phyloP scores from a whole-genome alignment of 2,329 filamentous ascomycete species.

The Rhytidhysteron rufulum region DNA sequence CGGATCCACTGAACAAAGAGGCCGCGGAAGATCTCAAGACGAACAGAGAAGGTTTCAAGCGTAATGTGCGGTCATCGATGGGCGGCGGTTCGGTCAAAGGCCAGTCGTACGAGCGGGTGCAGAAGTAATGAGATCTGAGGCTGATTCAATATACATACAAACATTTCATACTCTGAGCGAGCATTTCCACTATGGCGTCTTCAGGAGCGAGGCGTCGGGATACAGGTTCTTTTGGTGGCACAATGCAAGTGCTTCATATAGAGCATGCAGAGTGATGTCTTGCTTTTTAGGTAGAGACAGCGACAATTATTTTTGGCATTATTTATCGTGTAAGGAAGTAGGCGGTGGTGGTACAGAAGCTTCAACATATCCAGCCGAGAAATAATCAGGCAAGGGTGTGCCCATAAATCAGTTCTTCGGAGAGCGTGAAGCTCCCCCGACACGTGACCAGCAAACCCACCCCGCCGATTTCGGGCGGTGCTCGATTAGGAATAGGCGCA shows the following conservation, averaged over 20 bases:
- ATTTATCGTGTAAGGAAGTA: too few species aligned
- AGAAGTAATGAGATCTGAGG: slow-evolving; percentile 51
- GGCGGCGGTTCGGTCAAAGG: slow-evolving; percentile 71
- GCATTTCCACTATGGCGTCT: slow-evolving; percentile 24
- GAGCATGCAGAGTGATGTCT: background rate
- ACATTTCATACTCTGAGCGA: slow-evolving; percentile 11
- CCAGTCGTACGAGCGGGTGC: slow-evolving; percentile 71
- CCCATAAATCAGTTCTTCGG: too few species aligned
- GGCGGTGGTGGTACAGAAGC: too few species aligned
- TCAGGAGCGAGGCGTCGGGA: slow-evolving; percentile 24
- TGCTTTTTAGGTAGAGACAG: too few species aligned
- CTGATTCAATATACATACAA: background rate
- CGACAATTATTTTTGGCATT: too few species aligned
- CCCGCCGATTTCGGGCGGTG: background rate
- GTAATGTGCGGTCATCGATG: slow-evolving; percentile 85
- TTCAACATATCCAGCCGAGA: too few species aligned
- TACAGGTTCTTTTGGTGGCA: slow-evolving; percentile 10
- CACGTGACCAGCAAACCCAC: slow-evolving; percentile 2
- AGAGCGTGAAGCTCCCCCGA: slow-evolving; percentile 2
- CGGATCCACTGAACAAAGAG: slow-evolving; percentile 97
- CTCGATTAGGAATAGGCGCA: background rate
- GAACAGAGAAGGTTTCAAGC: slow-evolving; percentile 84
- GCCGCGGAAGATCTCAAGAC: slow-evolving; percentile 86
- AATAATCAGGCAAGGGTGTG: too few species aligned
- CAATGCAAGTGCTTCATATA: background rate